These are phyloP conservation scores for Rhizophora apiculata DNA, from an alignment of 345 rosid species.

Conservation along the genomic window DNA sequence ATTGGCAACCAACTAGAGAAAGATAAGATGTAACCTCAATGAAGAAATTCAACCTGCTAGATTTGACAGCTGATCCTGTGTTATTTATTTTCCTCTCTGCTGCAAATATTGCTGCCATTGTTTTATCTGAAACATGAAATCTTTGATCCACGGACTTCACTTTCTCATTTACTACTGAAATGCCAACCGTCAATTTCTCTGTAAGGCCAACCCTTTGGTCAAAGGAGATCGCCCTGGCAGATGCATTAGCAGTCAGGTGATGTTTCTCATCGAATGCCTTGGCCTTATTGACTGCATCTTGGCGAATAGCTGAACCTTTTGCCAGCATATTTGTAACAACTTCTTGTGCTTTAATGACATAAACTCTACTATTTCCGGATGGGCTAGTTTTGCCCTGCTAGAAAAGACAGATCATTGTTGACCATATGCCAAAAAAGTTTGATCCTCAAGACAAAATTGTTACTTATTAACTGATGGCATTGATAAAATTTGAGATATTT, in stretches of 20 bases:
- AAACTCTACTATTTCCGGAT: slow-evolving; percentile 55
- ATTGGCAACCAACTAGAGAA: not conserved
- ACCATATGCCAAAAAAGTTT: not conserved
- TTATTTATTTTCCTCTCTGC: slow-evolving; percentile 89
- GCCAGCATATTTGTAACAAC: slow-evolving; percentile 77
- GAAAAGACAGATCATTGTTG: slow-evolving; percentile 9
- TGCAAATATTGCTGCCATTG: slow-evolving; percentile 95
- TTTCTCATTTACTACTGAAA: slow-evolving; percentile 86
- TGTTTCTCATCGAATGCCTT: slow-evolving; percentile 91
- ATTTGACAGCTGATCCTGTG: slow-evolving; percentile 94
- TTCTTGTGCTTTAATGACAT: slow-evolving; percentile 80
- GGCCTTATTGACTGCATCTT: slow-evolving; percentile 93
- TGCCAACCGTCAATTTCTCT: slow-evolving; percentile 76
- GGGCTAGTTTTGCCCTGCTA: slow-evolving; percentile 44
- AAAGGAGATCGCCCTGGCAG: slow-evolving; percentile 79
- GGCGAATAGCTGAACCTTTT: slow-evolving; percentile 80
- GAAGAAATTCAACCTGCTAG: slow-evolving; percentile 63
- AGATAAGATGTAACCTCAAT: not conserved
- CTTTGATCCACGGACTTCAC: slow-evolving; percentile 91
- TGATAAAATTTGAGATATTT: not conserved
- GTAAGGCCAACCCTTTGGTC: slow-evolving; percentile 80
- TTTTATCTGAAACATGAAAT: slow-evolving; percentile 92
- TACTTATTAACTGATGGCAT: not conserved
- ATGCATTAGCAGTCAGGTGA: slow-evolving; percentile 76
- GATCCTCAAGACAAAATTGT: slow-evolving; percentile 1